Evolutionary conservation across 805 yeast genomes (phyloP).

Genomic region (Cyberlindnera mississippiensis): DNA sequence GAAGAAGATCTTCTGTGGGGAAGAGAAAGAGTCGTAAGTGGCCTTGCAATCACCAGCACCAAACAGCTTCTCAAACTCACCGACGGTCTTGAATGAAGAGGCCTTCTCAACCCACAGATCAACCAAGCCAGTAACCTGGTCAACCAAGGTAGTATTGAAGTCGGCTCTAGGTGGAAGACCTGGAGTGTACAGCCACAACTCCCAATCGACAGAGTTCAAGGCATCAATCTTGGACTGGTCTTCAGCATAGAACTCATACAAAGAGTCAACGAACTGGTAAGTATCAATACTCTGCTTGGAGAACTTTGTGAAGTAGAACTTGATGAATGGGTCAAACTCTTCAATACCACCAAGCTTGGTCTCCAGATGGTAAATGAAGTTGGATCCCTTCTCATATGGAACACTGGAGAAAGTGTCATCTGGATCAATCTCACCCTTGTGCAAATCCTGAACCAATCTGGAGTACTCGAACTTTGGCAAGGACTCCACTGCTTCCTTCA

Average conservation of each 20-base stretch:
- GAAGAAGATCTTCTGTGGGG: conserved; percentile 78
- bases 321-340: conserved; percentile 75
- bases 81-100: conserved; percentile 7
- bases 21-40: conserved; percentile 47
- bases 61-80: conserved; percentile 18
- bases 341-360: conserved; percentile 57
- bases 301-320: conserved; percentile 67
- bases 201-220: conserved; percentile 79
- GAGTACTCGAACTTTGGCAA: conserved; percentile 55
- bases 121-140: conserved; percentile 63
- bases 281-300: conserved; percentile 73
- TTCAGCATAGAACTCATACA: conserved; percentile 58
- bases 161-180: conserved; percentile 89
- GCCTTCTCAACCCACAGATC: conserved; percentile 48
- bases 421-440: conserved; percentile 65
- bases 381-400: conserved; percentile 90
- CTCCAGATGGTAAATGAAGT: conserved; percentile 72
- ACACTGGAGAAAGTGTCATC: conserved; percentile 86
- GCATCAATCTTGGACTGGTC: conserved; percentile 39
- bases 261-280: conserved; percentile 70
- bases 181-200: conserved; percentile 72
- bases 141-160: conserved; percentile 76
- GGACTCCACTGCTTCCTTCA: conserved; percentile 61
- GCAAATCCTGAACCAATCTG: conserved; percentile 68
- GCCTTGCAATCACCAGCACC: conserved; percentile 21